Evolutionary conservation across 768 basidiomycete species (phyloP).

Genomic region (Sistotremastrum niveocremeum): DNA sequence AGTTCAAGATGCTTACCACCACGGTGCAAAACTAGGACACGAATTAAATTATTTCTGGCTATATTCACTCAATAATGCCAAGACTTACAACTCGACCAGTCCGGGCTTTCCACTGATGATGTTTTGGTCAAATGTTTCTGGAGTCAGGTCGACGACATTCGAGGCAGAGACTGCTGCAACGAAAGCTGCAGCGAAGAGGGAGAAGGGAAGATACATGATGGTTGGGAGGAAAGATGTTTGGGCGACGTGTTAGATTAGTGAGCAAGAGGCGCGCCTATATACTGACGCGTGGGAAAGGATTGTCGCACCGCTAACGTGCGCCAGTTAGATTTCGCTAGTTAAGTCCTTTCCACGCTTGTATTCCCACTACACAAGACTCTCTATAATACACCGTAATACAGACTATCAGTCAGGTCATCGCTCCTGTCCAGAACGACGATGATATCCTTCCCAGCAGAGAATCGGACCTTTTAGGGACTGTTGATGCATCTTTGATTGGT

Average conservation of each 20-base stretch:
- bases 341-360: too few species aligned
- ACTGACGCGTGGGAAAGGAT: too few species aligned
- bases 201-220: conserved; percentile 45
- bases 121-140: conserved; percentile 60
- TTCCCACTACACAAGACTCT: too few species aligned
- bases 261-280: not conserved
- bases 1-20: conserved; percentile 48
- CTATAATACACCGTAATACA: too few species aligned
- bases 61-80: not conserved
- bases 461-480: conserved; percentile 31
- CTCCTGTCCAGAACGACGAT: too few species aligned
- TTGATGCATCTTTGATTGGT: conserved; percentile 45
- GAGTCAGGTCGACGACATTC: conserved; percentile 70
- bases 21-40: conserved; percentile 59
- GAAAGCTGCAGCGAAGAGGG: conserved; percentile 42
- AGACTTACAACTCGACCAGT: conserved; percentile 80
- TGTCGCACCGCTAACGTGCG: too few species aligned
- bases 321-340: too few species aligned
- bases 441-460: too few species aligned
- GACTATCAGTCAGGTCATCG: too few species aligned
- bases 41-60: not conserved
- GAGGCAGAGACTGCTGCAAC: conserved; percentile 50
- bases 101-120: conserved; percentile 74
- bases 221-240: conserved; percentile 5
- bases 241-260: not conserved